phyloP scores from a whole-genome alignment of 2,329 filamentous ascomycete species.

The Endocalyx cinctus region DNA sequence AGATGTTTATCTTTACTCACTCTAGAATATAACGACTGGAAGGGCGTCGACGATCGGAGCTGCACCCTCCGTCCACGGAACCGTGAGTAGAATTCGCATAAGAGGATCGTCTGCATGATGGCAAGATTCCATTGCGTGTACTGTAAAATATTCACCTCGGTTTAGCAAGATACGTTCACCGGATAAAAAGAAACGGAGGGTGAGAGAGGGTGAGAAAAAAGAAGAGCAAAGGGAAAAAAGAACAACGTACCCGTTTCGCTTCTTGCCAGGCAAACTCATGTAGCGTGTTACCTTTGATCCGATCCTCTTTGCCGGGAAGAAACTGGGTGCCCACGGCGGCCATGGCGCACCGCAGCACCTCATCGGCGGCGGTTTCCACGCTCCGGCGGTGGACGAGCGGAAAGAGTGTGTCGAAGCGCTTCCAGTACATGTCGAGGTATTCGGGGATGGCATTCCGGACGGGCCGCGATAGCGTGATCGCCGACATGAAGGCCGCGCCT shows the following conservation, averaged over 20 bases:
- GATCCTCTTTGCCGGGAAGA: constrained; percentile 43
- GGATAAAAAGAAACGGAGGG: neutral
- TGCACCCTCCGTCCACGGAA: constrained; percentile 49
- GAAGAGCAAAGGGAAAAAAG: neutral
- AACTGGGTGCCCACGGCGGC: constrained; percentile 53
- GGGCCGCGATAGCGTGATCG: constrained; percentile 29
- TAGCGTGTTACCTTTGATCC: constrained; percentile 44
- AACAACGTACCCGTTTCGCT: constrained; percentile 43
- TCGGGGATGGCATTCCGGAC: constrained; percentile 40
- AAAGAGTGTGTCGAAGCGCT: constrained; percentile 41
- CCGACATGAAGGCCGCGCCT: constrained; percentile 31
- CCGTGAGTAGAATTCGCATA: constrained; percentile 51
- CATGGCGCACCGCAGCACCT: constrained; percentile 50
- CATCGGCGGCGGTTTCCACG: constrained; percentile 37
- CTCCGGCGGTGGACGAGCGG: constrained; percentile 47
- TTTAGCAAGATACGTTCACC: no score
- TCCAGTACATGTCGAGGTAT: constrained; percentile 52
- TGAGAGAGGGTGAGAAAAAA: neutral
- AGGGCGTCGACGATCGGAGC: constrained; percentile 43
- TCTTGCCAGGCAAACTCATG: constrained; percentile 48
- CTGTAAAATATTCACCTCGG: constrained; percentile 29
- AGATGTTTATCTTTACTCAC: constrained; percentile 42
- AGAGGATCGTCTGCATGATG: constrained; percentile 49
- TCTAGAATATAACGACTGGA: constrained; percentile 48
- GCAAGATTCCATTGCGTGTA: constrained; percentile 44